Base-by-base conservation (phyloP, 2,329 filamentous ascomycete species). In the Arthroderma sp. region DNA sequence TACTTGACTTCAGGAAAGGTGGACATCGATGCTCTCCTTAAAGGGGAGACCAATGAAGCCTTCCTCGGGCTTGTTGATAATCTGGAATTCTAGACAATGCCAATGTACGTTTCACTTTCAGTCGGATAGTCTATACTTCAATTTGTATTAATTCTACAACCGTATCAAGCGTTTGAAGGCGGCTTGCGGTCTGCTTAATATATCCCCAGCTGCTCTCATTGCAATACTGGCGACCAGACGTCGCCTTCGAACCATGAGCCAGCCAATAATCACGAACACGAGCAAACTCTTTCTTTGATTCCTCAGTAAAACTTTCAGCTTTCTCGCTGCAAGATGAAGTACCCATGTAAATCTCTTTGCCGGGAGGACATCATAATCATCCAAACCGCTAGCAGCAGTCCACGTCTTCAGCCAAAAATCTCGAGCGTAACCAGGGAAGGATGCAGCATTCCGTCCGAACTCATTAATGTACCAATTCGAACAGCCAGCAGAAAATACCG, bases 1-100 rank as follows among this genome's bases (percentile, higher is more conserved):
- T 96, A 95, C 63, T 70, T 95, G 49, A 85, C 86, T 0, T 76
- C 78, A n/a, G 85, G 86, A 0, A 70, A 76, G n/a, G 77, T 94
- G n/a, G 83, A 95, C 66, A 71, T 94, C 4, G 81, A 78, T 51
- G 72, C 81, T 42, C 73, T 86, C 54, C 61, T 94, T 45, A 77
- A 77, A n/a, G 74, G 71, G 7, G 73, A 71, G 34, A 72, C 74
- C 32, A 77, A 78, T 50, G 75, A 80, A 1, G 75, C 79, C 15
- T 86, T 86, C 56, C 57, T 86, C 50, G 82, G 82, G 0, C 58
- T 60, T 15, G 66, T 75, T 6, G 66, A 70, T 40, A 65, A 63
- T n/a, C 50, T 75, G 40, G 66, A 55, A 15, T 64, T 64, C 48
- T 64, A 51, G 43, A 44, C 37, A 8, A 10, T 31, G 28, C 37